Percentiles rank a stretch among this genome's conserved stretches.
Conservation (phyloP, 2,329 filamentous ascomycete genomes). For the Decorospora gaudefroyi region DNA sequence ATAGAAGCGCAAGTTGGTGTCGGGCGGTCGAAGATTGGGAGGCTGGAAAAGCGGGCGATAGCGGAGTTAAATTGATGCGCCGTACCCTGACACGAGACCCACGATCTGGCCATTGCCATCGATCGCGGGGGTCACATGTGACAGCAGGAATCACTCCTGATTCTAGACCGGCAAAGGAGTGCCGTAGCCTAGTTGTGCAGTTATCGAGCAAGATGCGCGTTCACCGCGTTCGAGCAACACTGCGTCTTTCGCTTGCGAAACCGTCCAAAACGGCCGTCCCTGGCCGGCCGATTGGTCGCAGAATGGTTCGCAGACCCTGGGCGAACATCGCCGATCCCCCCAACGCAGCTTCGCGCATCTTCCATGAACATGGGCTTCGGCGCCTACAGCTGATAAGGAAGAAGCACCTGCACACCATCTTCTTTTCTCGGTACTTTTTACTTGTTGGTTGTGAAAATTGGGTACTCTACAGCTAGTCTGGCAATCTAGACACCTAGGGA, state of each 20-base stretch:
- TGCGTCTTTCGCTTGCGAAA: slow-evolving; percentile 19
- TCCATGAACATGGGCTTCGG: slow-evolving; percentile 7
- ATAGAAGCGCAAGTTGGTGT: slow-evolving; percentile 6
- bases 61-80: slow-evolving; percentile 19
- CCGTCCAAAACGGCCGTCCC: slow-evolving; percentile 10
- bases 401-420: slow-evolving; percentile 6
- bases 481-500: too few species aligned
- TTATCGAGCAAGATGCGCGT: slow-evolving; percentile 1
- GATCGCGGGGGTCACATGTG: slow-evolving; percentile 19
- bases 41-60: slow-evolving; percentile 17
- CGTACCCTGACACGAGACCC: slow-evolving; percentile 20
- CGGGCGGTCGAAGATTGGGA: slow-evolving; percentile 7
- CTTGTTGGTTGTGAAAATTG: too few species aligned
- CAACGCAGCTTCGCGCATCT: slow-evolving; percentile 13
- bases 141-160: slow-evolving; percentile 10
- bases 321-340: slow-evolving; percentile 5
- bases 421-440: neutral
- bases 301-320: neutral
- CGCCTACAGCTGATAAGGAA: too few species aligned
- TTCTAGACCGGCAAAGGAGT: slow-evolving; percentile 2
- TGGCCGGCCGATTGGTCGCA: slow-evolving; percentile 12
- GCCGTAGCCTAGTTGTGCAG: slow-evolving; percentile 3
- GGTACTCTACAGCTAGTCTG: too few species aligned
- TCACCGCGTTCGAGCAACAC: slow-evolving; percentile 5
- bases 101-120: slow-evolving; percentile 17